A percentile compares a stretch with the other conserved stretches of the same genome.
phyloP scores from a whole-genome alignment of 2,329 filamentous ascomycete species.

The Xylariaceae sp. region DNA sequence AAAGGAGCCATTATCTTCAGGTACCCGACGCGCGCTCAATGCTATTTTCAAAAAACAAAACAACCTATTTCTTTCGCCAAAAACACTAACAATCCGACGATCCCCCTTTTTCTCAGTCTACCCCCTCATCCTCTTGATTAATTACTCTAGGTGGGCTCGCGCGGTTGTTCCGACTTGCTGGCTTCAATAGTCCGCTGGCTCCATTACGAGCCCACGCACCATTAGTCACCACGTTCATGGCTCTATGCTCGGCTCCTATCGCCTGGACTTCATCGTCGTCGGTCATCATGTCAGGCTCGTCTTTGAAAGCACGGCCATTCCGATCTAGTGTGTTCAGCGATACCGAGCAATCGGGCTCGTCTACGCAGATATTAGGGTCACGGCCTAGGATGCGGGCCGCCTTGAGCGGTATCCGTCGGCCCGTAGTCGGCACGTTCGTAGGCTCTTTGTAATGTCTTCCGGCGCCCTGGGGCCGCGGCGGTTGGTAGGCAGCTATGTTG shows the following conservation, averaged over 20 bases:
- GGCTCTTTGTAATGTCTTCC: slow-evolving; percentile 33
- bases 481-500: slow-evolving; percentile 22
- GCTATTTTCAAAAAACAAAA: not conserved
- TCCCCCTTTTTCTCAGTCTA: slow-evolving; percentile 9
- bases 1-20: not conserved
- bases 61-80: not conserved
- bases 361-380: slow-evolving; percentile 51
- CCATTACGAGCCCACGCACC: slow-evolving; percentile 35
- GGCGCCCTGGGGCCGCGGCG: slow-evolving; percentile 26
- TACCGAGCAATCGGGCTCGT: slow-evolving; percentile 40
- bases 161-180: slow-evolving; percentile 19
- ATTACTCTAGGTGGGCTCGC: slow-evolving; percentile 10
- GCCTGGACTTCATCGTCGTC: slow-evolving; percentile 33
- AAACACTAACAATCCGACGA: not conserved
- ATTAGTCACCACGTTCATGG: slow-evolving; percentile 41
- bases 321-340: slow-evolving; percentile 45
- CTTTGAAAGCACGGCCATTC: slow-evolving; percentile 39
- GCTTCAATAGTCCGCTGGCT: slow-evolving; percentile 32
- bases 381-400: slow-evolving; percentile 55
- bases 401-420: slow-evolving; percentile 45
- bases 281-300: slow-evolving; percentile 33
- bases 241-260: slow-evolving; percentile 32
- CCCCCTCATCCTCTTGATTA: slow-evolving; percentile 16
- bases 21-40: not conserved
- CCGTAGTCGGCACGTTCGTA: slow-evolving; percentile 22